These are phyloP conservation scores for Forsythia suspensa DNA, from an alignment of 257 asterid species.

Conservation along the genomic window DNA sequence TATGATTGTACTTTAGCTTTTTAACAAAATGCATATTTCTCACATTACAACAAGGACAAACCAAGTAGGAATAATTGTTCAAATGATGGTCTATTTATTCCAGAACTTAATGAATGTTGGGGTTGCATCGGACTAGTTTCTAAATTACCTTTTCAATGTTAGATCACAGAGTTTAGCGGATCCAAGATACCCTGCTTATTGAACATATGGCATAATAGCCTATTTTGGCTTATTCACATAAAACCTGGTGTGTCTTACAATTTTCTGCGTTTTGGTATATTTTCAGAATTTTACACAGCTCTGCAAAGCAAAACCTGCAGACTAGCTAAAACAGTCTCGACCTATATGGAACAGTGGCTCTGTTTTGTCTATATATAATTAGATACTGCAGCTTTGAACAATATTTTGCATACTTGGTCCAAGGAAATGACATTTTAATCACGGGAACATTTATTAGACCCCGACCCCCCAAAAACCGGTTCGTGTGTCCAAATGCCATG, in stretches of 20 bases:
- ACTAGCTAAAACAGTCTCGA: not conserved
- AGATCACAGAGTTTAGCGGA: not conserved
- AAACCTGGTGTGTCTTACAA: not conserved
- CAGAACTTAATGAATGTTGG: not conserved
- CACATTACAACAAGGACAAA: not conserved
- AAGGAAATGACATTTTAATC: not conserved
- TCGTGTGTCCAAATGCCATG: constrained; percentile 6
- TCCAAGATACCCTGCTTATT: not conserved
- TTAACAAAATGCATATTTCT: not conserved
- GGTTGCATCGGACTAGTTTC: not conserved
- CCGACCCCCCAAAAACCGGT: not conserved
- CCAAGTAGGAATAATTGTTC: not conserved
- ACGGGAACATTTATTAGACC: not conserved
- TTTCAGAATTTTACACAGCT: not conserved
- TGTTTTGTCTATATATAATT: not conserved
- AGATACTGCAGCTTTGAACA: not conserved
- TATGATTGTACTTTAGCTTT: not conserved
- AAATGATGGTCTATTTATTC: not conserved
- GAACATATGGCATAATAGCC: not conserved
- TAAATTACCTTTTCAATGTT: not conserved
- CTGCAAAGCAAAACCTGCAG: not conserved
- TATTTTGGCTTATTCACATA: not conserved
- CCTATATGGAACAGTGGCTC: not conserved
- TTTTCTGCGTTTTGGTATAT: not conserved
- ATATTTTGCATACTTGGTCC: not conserved